Evolutionary conservation across 2,329 filamentous ascomycete genomes (phyloP), one percentile per base, ranked within the genome.

Genomic region (Daldinia sp.): DNA sequence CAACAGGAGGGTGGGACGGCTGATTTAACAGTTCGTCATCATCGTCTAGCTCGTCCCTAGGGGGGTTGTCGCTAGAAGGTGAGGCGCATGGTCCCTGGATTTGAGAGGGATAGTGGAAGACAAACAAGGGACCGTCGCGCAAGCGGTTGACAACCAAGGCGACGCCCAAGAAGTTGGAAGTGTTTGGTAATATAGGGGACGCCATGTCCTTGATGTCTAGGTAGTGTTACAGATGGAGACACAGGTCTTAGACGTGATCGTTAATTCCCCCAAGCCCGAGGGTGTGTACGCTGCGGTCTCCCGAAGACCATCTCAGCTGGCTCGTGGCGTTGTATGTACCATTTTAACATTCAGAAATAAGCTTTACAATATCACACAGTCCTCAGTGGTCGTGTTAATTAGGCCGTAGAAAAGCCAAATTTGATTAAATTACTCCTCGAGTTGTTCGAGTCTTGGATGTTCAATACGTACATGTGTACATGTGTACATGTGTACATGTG

Each of bases 31-130:
- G 77, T 26, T 89, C 87, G 58, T 89, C 87, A 26, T 86, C 81
- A 55, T 87, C 81, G 12, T 79, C 76, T 15, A 78, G 74, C 54
- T 79, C 78, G 20, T 76, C 75, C 28, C 68, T 75, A 76, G 59
- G 79, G 74, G 23, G 77, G 70, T 55, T 76, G 71, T 23, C 78
- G 74, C 37, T 57, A 46, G 42, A 63, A 20, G 55, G 74, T 67
- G 23, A 79, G 74, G 63, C 80, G 76, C 42, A 80, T 72, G 75
- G 82, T 80, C 74, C 78, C 7, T 76, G 77, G 48, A 88, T 83
- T 53, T 82, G 79, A n/a, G 90, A 86, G n/a, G 93, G 93, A 76
- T 96, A 96, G 80, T 97, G 93, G 79, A 94, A 97, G 74, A 96
- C 91, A 74, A 96, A 91, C 71, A 90, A 89, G 30, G 93, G 92